Conservation (phyloP, 2,329 filamentous ascomycete genomes). For the Monilinia fructicola region DNA sequence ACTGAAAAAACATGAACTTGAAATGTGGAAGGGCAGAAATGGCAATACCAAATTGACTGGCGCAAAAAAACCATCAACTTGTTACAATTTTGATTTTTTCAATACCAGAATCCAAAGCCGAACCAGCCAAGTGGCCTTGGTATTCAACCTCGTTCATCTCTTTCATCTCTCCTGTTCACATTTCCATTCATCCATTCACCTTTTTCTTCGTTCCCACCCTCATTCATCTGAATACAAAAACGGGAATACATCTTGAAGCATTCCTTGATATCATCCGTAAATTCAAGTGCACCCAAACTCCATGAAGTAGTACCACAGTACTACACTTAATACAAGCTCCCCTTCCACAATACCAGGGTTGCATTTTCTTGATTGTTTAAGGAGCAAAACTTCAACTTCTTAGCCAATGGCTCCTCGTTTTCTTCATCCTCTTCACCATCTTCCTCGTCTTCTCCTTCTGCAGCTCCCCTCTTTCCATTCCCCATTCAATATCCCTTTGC, state of each 20-base stretch:
- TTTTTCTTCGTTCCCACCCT: neutral
- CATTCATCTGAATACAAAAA: neutral
- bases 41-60: neutral
- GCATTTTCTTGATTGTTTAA: neutral
- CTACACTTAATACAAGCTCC: neutral
- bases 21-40: neutral
- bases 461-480: neutral
- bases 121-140: neutral
- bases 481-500: neutral
- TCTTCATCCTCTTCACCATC: constrained; percentile 28
- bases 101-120: neutral
- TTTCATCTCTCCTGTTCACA: neutral
- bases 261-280: constrained; percentile 15
- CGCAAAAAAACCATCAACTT: neutral
- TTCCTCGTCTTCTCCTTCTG: constrained; percentile 23
- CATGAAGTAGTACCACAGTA: neutral
- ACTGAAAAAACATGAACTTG: too few relatives aligned
- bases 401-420: constrained; percentile 27
- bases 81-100: neutral
- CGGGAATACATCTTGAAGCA: neutral
- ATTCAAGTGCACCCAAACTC: neutral
- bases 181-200: neutral
- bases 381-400: constrained; percentile 31
- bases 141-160: neutral
- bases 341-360: neutral